phyloP scores from a whole-genome alignment of 441 rosid species.

The Eruca vesicaria region DNA sequence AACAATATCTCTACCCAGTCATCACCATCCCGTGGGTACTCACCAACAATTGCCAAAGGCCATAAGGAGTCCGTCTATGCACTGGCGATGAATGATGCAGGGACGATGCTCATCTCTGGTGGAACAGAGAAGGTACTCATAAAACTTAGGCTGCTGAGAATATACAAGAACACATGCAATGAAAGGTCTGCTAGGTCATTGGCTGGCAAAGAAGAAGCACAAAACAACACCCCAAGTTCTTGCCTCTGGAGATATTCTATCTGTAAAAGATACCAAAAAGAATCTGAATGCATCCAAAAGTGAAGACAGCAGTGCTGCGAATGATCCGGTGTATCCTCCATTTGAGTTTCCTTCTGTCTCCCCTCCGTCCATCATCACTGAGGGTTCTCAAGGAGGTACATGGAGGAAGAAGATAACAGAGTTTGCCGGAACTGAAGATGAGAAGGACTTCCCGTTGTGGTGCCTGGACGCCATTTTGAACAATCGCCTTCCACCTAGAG shows the following conservation, averaged over 20 bases:
- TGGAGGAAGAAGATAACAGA: constrained; percentile 98
- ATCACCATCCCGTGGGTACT: constrained; percentile 70
- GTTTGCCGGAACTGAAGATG: constrained; percentile 92
- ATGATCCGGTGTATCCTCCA: constrained; percentile 86
- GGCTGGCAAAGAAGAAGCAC: too few relatives aligned
- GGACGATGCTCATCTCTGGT: constrained; percentile 90
- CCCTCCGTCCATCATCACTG: constrained; percentile 87
- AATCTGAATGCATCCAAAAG: constrained; percentile 57
- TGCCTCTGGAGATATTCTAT: constrained; percentile 60
- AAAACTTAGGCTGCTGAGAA: background rate
- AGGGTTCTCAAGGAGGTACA: constrained; percentile 94
- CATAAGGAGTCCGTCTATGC: constrained; percentile 99
- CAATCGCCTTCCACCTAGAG: constrained; percentile 93
- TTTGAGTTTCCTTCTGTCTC: constrained; percentile 78
- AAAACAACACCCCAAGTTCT: constrained; percentile 58
- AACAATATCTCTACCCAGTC: constrained; percentile 70
- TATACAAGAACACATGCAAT: background rate
- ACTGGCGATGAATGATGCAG: constrained; percentile 88
- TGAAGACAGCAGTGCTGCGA: constrained; percentile 65
- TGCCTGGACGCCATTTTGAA: constrained; percentile 85
- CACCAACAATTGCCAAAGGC: constrained; percentile 83
- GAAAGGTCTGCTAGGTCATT: too few relatives aligned
- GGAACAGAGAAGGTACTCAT: constrained; percentile 93
- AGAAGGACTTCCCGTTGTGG: constrained; percentile 97
- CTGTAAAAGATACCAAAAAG: constrained; percentile 65